phyloP scores from a whole-genome alignment of 768 basidiomycete species.

The Naganishia antarctica region DNA sequence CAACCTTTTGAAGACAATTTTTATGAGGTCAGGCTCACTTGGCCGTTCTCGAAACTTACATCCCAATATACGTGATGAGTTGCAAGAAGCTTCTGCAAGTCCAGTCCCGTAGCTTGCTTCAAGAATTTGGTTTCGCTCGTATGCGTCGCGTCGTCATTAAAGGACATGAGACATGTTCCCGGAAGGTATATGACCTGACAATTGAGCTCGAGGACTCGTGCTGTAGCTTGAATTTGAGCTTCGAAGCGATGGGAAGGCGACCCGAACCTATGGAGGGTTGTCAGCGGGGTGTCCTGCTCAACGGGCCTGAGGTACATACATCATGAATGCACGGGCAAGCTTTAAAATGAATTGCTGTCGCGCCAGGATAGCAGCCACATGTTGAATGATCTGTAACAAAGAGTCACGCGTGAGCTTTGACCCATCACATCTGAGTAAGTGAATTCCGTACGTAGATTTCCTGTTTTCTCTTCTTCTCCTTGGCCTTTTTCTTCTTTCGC shows the following conservation, averaged over 20 bases:
- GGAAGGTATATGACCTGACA: slow-evolving; percentile 78
- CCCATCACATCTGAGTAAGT: too few relatives aligned
- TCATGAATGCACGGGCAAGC: slow-evolving; percentile 80
- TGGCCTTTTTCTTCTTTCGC: slow-evolving; percentile 52
- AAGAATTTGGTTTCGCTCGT: slow-evolving; percentile 78
- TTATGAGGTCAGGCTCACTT: neutral
- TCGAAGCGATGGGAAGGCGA: slow-evolving; percentile 92
- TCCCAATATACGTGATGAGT: slow-evolving; percentile 70
- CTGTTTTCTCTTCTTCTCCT: slow-evolving; percentile 61
- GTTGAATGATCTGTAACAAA: slow-evolving; percentile 63
- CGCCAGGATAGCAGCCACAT: slow-evolving; percentile 72
- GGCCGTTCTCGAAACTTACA: slow-evolving; percentile 49
- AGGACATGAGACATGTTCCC: slow-evolving; percentile 68
- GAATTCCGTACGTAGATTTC: slow-evolving; percentile 65
- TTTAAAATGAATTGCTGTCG: slow-evolving; percentile 81
- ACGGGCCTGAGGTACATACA: slow-evolving; percentile 41
- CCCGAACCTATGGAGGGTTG: slow-evolving; percentile 56
- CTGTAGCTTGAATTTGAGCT: slow-evolving; percentile 80
- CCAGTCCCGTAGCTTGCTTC: slow-evolving; percentile 64
- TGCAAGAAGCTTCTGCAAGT: slow-evolving; percentile 70
- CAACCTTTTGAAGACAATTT: slow-evolving; percentile 53
- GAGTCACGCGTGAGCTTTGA: too few relatives aligned
- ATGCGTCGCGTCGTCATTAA: slow-evolving; percentile 72
- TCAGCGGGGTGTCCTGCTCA: neutral
- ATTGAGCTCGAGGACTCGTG: slow-evolving; percentile 80